Evolutionary conservation across 176 grass and related monocot genomes (phyloP).

Genomic region (Aegilops umbellulata): DNA sequence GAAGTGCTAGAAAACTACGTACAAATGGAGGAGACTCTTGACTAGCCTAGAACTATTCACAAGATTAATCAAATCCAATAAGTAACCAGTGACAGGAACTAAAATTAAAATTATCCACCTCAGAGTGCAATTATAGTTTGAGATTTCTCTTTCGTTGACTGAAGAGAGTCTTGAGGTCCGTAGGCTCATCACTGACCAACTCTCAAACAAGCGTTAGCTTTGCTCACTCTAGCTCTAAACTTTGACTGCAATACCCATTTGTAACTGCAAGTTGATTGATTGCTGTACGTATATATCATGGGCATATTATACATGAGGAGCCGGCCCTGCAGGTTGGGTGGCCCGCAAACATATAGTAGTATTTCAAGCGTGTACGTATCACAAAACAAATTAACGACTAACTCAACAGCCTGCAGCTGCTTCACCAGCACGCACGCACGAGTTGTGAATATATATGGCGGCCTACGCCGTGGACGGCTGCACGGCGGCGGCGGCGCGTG

Average conservation of each 20-base stretch:
- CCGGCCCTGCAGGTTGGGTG: too few relatives aligned
- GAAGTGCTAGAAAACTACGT: too few relatives aligned
- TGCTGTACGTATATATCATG: too few relatives aligned
- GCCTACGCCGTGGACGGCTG: background rate
- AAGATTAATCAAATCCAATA: too few relatives aligned
- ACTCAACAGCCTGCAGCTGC: background rate
- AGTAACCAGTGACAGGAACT: background rate
- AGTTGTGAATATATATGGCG: background rate
- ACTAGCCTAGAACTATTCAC: too few relatives aligned
- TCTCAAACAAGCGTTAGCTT: background rate
- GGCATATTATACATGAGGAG: too few relatives aligned
- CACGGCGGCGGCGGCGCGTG: background rate
- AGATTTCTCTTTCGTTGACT: background rate
- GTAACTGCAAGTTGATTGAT: too few relatives aligned
- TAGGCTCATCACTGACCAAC: background rate
- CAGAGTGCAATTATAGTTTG: background rate
- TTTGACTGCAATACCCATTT: too few relatives aligned
- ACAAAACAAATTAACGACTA: background rate
- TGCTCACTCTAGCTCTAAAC: background rate
- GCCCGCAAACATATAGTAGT: too few relatives aligned
- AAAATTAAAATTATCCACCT: background rate
- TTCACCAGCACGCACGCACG: background rate
- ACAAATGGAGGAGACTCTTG: too few relatives aligned
- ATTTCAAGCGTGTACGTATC: background rate
- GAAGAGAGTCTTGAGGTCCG: background rate